Conservation (phyloP, 1,139 yeast species). For the Sugiyamaella japonica region DNA sequence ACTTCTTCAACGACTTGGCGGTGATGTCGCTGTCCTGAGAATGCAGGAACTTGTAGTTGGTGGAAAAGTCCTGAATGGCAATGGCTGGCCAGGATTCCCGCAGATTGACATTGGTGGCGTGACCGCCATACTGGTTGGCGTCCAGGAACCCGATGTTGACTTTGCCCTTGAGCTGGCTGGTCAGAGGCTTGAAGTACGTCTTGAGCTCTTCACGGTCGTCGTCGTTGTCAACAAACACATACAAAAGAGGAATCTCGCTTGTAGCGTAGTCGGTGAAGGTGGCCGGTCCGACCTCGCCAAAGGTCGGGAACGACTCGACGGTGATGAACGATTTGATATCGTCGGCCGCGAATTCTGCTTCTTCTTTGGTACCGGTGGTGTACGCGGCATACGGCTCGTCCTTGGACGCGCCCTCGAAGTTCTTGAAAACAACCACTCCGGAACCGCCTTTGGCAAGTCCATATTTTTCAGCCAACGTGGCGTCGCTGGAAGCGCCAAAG, state of each 20-base stretch:
- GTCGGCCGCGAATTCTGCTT: slow-evolving; percentile 38
- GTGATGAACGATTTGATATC: slow-evolving; percentile 57
- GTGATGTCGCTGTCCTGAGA: slow-evolving; percentile 50
- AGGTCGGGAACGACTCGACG: slow-evolving; percentile 75
- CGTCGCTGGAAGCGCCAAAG: slow-evolving; percentile 59
- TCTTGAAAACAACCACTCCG: slow-evolving; percentile 51
- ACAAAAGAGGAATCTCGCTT: slow-evolving; percentile 76
- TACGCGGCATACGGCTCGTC: slow-evolving; percentile 41
- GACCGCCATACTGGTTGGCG: slow-evolving; percentile 78
- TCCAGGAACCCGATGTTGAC: slow-evolving; percentile 87
- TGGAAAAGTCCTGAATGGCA: slow-evolving; percentile 72
- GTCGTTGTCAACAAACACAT: slow-evolving; percentile 73
- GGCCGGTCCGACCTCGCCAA: slow-evolving; percentile 86
- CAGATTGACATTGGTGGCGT: slow-evolving; percentile 86
- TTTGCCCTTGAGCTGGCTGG: slow-evolving; percentile 75
- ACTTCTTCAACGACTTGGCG: slow-evolving; percentile 52
- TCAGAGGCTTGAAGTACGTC: slow-evolving; percentile 58
- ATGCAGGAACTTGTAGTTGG: slow-evolving; percentile 68
- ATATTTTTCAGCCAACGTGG: slow-evolving; percentile 49
- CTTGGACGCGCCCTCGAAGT: slow-evolving; percentile 43
- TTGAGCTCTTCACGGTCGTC: slow-evolving; percentile 64
- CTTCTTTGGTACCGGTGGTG: no score
- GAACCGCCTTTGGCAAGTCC: slow-evolving; percentile 48
- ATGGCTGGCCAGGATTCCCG: slow-evolving; percentile 86
- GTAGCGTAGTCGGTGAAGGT: slow-evolving; percentile 76